Percentiles rank a stretch among this genome's conserved stretches.
These are phyloP conservation scores for Panaeolus cyanescens DNA, from an alignment of 768 basidiomycete genomes.

Conservation along the genomic window DNA sequence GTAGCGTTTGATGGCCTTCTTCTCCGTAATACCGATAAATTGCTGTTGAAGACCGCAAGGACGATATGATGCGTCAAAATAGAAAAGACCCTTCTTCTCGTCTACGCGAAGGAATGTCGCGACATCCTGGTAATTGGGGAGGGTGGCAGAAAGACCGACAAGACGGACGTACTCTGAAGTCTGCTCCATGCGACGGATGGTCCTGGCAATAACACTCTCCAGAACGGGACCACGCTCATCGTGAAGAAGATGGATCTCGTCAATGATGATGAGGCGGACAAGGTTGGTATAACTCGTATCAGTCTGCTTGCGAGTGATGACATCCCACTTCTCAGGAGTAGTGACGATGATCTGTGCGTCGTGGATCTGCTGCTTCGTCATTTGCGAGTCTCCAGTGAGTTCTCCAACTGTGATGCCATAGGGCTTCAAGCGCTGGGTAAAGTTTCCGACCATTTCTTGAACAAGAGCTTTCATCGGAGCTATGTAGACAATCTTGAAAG, in stretches of 20 bases:
- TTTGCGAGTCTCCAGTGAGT: conserved; percentile 95
- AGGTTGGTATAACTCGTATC: conserved; percentile 97
- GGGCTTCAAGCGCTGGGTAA: conserved; percentile 68
- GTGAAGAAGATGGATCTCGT: conserved; percentile 96
- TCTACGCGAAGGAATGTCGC: conserved; percentile 97
- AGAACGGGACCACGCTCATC: conserved; percentile 98
- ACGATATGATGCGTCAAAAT: conserved; percentile 93
- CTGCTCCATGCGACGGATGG: conserved; percentile 93
- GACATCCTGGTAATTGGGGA: conserved; percentile 99
- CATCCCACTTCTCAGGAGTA: conserved; percentile 99
- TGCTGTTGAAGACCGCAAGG: conserved; percentile 96
- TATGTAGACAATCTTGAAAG: conserved; percentile 97
- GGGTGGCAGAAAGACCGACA: conserved; percentile 92
- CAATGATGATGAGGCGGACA: conserved; percentile 94
- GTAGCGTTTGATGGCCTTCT: conserved; percentile 98
- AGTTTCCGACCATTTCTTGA: conserved; percentile 98
- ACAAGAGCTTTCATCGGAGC: conserved; percentile 99
- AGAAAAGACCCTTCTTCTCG: conserved; percentile 89
- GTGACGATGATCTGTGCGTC: conserved; percentile 99
- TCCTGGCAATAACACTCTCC: conserved; percentile 87
- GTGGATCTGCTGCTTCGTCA: conserved; percentile 96
- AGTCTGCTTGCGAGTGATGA: conserved; percentile 97
- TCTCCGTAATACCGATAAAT: conserved; percentile 97
- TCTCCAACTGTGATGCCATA: conserved; percentile 88
- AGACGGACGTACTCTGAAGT: conserved; percentile 91